Base-by-base conservation (phyloP, 768 basidiomycete species). In the Lentinula aciculospora region DNA sequence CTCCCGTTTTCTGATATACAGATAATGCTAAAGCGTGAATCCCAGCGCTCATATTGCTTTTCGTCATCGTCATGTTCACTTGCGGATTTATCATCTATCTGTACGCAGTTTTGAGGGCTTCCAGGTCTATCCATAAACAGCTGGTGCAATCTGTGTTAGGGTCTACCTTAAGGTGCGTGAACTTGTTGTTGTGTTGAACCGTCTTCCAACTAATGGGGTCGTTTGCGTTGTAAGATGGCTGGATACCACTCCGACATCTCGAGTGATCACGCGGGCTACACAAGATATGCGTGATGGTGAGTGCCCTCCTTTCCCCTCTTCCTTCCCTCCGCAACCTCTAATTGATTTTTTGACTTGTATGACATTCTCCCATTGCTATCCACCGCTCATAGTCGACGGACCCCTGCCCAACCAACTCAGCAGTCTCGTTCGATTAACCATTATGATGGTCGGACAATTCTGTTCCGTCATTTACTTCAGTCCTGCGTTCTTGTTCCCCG, bases 241-340 rank as follows among this genome's bases (percentile, higher is more conserved):
- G 29, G 75, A 76, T 60, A 69, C 73, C 32, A 80, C 78, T 1
- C 76, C 78, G 9, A 68, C 70, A 1, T 72, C 75, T 23, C 80
- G 87, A 3, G 80, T 90, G 51, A 81, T 88, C 40, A 72, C 84
- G 28, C 77, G 86, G 50, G 82, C 82, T 66, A 88, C 86, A 1
- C 81, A 85, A 55, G 87, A 89, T 64, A 85, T 88, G 21, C 72
- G 80, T 44, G 65, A 70, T 58, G 71, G 67, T 71, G 63, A 32
- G 66, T 64, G 37, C 39, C 19, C 17, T 10, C 28, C 21, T 45
- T 23, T 10, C 15, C 29, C 21, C 6, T 45, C 27, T 25, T 39
- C 72, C 76, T 54, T n/a, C n/a, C n/a, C n/a, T n/a, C n/a, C n/a
- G n/a, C n/a, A n/a, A n/a, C 77, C 75, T 73, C 67, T 78, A 6